Evolutionary conservation across 140 eudicot genomes (phyloP), one percentile per base, ranked within the genome.

Genomic region (Anethum foeniculum): DNA sequence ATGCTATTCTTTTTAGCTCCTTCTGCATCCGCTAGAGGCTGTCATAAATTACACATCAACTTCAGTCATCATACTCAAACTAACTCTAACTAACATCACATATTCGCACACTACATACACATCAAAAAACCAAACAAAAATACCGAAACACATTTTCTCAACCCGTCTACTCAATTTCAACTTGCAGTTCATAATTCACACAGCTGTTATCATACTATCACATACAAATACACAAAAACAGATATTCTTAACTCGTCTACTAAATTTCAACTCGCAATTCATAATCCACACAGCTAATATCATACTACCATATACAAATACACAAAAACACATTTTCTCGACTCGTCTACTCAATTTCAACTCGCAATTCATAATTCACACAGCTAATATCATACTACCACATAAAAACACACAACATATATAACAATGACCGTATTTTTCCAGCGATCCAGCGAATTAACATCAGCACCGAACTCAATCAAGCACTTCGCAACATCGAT

Each of bases 11-110:
- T 92, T 82, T 87, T 90, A 65, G 99, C 97, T 83, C 99, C 99
- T 85, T 95, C 99, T 3, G 99, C 99, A 87, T 95, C 99, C 73
- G 99, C 97, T 84, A 95, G 90, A 89, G 99, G 99, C 97, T 95
- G 74, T 67, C 74, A 67, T 14, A 6, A 67, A 32, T 30, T 67
- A 67, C 32, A 8, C 8, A 65, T 28, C 41, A 65, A 65, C 7
- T 65, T 65, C 41, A 65, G 73, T 6, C 30, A 64, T 8, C 18
- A n/a, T 28, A 64, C 71, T 64, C 18, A 62, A 27, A 25, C 32
- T 7, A 49, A 81, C 34, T 74, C 67, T 83, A 68, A 81, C 83
- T 78, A 68, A 80, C 27, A 54, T 19, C 69, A 34, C 80, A 47
- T 47, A 47, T 10, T 0, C 18, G 16, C 18, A 13, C 72, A 43